phyloP scores from a whole-genome alignment of 768 basidiomycete species.

The Megacollybia marginata region DNA sequence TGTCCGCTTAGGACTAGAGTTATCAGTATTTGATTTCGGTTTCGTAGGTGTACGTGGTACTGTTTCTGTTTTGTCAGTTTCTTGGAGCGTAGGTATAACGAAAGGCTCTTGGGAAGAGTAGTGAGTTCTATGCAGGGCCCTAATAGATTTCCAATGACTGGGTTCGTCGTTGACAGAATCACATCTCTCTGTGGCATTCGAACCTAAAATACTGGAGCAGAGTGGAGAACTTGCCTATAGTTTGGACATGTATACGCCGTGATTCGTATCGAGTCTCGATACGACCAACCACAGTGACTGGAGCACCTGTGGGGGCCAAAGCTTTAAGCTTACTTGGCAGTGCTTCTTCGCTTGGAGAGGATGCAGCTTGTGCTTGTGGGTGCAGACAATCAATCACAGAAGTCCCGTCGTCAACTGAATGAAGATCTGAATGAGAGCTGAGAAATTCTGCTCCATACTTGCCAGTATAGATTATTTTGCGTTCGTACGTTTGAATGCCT shows the following conservation, averaged over 20 bases:
- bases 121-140: constrained; percentile 40
- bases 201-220: background rate
- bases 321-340: constrained; percentile 21
- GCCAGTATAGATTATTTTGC: constrained; percentile 45
- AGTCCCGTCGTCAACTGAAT: constrained; percentile 71
- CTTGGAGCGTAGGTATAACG: constrained; percentile 28
- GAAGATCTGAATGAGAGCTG: background rate
- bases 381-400: constrained; percentile 63
- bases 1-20: too few relatives aligned
- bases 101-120: constrained; percentile 49
- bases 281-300: constrained; percentile 27
- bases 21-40: background rate
- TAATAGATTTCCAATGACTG: constrained; percentile 45
- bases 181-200: constrained; percentile 31
- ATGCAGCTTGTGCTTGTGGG: constrained; percentile 14
- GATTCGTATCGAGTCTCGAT: constrained; percentile 27
- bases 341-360: constrained; percentile 3
- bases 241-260: constrained; percentile 33
- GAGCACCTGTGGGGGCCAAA: constrained; percentile 27
- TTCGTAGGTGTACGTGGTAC: background rate
- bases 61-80: background rate
- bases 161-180: constrained; percentile 52
- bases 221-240: constrained; percentile 36
- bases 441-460: background rate
- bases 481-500: constrained; percentile 53